Evolutionary conservation across 1,139 yeast species (phyloP), one percentile per base, ranked within the genome.

Genomic region (Kodamaea arcana): DNA sequence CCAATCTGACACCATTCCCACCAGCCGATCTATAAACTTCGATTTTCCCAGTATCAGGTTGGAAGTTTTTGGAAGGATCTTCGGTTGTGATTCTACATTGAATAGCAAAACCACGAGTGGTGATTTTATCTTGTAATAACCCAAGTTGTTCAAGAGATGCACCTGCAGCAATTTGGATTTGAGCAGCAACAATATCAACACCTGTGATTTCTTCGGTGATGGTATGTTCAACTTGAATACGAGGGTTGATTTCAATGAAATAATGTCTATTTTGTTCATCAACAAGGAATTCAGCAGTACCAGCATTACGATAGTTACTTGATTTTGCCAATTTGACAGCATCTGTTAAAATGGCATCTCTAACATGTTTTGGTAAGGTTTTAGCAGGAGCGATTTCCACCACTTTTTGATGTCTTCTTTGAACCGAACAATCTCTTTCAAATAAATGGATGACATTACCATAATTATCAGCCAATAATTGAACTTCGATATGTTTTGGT

Each of bases 311-410:
- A 69, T 92, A 92, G 58, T 87, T 82, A 30, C 95, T 95, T 34
- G 80, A 72, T 54, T 75, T 75, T 29, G 98, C 98, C 51, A 92
- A 77, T 59, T 74, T 87, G 45, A 92, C 97, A 14, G 98, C 98
- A 60, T 92, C 98, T 31, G 86, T 77, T 53, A 92, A 73, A 49
- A 92, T 92, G 35, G 95, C 90, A 56, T 92, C 92, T 58, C 98
- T 79, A 31, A 88, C 94, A 20, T 69, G 69, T 34, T 69, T 63
- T 22, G 97, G 94, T 48, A 94, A 68, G 45, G 87, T 88, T 62
- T 86, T 83, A 30, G 98, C 97, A n/a, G 99, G 98, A 3, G 98
- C 99, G 50, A 94, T 88, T 66, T 94, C 99, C 31, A 92, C 98
- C 39, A 92, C 98, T 64, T 94, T 92, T 70, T 94, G 98, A 64